Evolutionary conservation across 2,329 filamentous ascomycete genomes (phyloP), one percentile per base, ranked within the genome.

Genomic region (Paecilomyces sp.): DNA sequence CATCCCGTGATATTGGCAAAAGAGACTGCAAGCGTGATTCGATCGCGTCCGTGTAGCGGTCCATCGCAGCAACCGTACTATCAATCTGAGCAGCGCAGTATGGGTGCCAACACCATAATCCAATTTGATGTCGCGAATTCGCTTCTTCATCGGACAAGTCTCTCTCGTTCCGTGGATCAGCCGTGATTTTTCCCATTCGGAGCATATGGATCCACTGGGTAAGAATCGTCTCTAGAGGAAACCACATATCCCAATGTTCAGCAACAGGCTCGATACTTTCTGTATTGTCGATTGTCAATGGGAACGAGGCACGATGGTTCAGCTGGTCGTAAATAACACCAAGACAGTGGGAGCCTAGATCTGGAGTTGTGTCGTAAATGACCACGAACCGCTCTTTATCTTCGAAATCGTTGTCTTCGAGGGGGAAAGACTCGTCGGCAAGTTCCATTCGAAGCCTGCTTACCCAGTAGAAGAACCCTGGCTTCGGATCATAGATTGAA

Each of bases 201-300:
- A 60, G 50, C 60, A 65, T 59, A 34, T 62, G 28, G 52, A 66
- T 65, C 60, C 62, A 65, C 3, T 65, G 55, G 12, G 58, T 64
- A 1, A 68, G 62, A 52, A 68, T 60, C 3, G 59, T 67, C 54
- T 66, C 63, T 7, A 66, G 28, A 3, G 60, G 58, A 30, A 60
- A 60, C 61, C 64, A 64, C 57, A 65, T 60, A 28, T 65, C 61
- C 50, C 53, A 12, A 54, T 65, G 61, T 7, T 66, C 61, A 2
- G 57, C 57, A 13, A 66, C 31, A 31, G 65, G 65, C 11, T 54
- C 36, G 18, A 64, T 34, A 31, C 55, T 56, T n/a, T 59, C 64
- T 6, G 41, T 22, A 47, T 64, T 61, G 11, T 59, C 57, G 1
- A 57, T 25, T 12, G n/a, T 15, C n/a, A 59, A 15, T 12, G 57